Percentiles rank a stretch among this genome's conserved stretches.
These are phyloP conservation scores for Drosera capensis DNA, from an alignment of 148 eudicot genomes.

Conservation along the genomic window DNA sequence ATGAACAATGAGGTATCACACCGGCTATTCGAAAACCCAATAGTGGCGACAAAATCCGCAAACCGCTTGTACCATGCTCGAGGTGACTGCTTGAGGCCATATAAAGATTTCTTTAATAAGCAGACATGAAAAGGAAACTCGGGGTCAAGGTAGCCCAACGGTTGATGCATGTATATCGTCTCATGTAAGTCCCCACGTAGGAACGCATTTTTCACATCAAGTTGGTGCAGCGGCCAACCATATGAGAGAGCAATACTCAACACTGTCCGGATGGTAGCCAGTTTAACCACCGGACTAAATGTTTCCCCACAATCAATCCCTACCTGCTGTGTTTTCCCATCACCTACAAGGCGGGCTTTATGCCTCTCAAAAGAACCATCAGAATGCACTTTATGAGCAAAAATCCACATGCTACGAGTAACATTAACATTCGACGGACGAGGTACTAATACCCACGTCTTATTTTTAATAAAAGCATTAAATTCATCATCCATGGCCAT, in stretches of 20 bases:
- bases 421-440: background rate
- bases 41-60: background rate
- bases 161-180: background rate
- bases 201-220: slow-evolving; percentile 1
- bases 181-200: background rate
- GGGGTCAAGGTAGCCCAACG: background rate
- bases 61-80: slow-evolving; percentile 4
- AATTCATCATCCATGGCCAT: background rate
- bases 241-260: background rate
- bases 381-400: background rate
- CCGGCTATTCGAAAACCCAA: background rate
- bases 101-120: background rate
- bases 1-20: slow-evolving; percentile 1
- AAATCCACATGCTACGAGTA: background rate
- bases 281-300: slow-evolving; percentile 2
- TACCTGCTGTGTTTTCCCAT: background rate
- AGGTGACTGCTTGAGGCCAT: slow-evolving; percentile 1
- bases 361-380: no score
- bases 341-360: background rate
- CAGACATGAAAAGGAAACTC: background rate
- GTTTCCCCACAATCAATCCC: background rate
- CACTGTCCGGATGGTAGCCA: background rate
- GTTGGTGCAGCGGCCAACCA: slow-evolving; percentile 1
- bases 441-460: background rate
- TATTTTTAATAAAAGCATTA: background rate